Percentiles rank a stretch among this genome's conserved stretches.
phyloP scores from a whole-genome alignment of 1,284 basidiomycete genomes.

The Puccinia triticina region DNA sequence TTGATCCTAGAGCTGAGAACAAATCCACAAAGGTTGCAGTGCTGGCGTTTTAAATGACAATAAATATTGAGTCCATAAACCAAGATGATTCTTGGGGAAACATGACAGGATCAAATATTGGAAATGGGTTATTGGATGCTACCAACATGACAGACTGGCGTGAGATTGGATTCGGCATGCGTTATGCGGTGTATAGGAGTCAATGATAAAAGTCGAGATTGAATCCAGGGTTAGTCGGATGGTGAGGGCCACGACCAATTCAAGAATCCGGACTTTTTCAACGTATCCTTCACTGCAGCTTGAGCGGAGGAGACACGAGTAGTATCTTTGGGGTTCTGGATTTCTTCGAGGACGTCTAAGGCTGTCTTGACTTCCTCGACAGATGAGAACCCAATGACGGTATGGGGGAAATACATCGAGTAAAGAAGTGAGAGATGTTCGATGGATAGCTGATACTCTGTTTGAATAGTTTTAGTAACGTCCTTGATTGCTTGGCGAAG shows the following conservation, averaged over 20 bases:
- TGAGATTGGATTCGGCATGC: no score
- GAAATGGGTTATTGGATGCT: no score
- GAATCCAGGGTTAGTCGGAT: neutral
- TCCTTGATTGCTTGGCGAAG: conserved; percentile 63
- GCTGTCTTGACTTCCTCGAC: conserved; percentile 19
- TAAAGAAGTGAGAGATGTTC: neutral
- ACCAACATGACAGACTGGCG: no score
- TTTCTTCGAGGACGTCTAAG: conserved; percentile 1
- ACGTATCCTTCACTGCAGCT: neutral
- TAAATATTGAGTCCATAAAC: no score
- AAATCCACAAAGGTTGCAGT: no score
- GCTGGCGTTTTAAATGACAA: no score
- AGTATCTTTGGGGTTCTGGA: neutral
- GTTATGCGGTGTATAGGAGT: no score
- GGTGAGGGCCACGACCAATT: conserved; percentile 20
- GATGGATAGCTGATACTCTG: neutral
- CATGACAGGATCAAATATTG: no score
- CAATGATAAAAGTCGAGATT: no score
- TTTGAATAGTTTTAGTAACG: neutral
- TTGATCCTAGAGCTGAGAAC: no score
- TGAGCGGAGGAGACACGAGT: neutral
- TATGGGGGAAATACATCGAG: neutral
- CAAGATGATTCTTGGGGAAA: no score
- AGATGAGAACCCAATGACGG: conserved; percentile 15
- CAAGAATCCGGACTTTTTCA: neutral